Evolutionary conservation across 148 eudicot species (phyloP).

Genomic region (Rhododendron henanense): DNA sequence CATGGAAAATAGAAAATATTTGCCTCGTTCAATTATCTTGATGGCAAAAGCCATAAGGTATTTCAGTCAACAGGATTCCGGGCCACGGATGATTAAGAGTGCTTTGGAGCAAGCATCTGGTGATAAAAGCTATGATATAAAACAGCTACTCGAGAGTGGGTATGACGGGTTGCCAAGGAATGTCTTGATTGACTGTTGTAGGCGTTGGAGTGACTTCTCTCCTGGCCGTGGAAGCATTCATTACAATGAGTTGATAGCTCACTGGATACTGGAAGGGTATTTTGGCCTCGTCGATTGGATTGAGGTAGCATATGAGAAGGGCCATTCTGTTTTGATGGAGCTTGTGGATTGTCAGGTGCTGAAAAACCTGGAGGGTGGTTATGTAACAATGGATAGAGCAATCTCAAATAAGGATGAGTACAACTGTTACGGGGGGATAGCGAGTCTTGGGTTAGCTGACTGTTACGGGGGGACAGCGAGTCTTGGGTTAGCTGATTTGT

Average conservation of each 20-base stretch:
- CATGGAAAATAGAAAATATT: neutral
- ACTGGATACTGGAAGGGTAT: conserved; percentile 24
- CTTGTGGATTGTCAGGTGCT: conserved; percentile 17
- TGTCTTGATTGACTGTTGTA: conserved; percentile 1
- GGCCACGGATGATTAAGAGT: neutral
- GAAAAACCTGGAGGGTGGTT: conserved; percentile 12
- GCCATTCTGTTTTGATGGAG: conserved; percentile 20
- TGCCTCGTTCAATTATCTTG: neutral
- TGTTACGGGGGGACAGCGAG: too few relatives aligned
- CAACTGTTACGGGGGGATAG: neutral
- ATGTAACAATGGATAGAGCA: neutral
- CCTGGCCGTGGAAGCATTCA: neutral
- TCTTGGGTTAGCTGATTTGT: conserved; percentile 14
- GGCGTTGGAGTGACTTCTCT: conserved; percentile 9
- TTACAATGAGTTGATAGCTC: too few relatives aligned
- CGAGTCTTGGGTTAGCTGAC: neutral
- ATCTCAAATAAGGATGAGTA: neutral
- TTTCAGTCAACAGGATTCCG: neutral
- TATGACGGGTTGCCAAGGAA: neutral
- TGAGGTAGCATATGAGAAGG: conserved; percentile 18
- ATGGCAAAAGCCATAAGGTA: conserved; percentile 6
- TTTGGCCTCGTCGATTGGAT: conserved; percentile 14
- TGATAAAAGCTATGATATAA: neutral
- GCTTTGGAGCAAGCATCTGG: neutral
- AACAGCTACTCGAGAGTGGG: neutral